Conservation (phyloP, 768 basidiomycete species). For the Sarcodon sp. region DNA sequence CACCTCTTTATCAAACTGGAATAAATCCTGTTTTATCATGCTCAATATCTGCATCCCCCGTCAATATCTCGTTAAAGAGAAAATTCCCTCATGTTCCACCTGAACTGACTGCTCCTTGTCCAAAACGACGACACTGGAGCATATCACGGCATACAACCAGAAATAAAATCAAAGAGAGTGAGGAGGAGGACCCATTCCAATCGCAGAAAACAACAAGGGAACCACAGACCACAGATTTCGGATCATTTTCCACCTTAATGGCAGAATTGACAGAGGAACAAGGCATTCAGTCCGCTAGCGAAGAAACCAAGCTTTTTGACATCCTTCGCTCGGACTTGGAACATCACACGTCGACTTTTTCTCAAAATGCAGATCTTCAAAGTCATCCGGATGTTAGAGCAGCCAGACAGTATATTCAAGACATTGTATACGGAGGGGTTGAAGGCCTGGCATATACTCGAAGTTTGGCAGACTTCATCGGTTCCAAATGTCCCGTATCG, state of each 20-base stretch:
- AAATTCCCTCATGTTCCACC: slow-evolving; percentile 6
- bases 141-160: slow-evolving; percentile 39
- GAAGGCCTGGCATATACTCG: slow-evolving; percentile 68
- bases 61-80: slow-evolving; percentile 11
- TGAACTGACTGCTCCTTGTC: slow-evolving; percentile 2
- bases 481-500: slow-evolving; percentile 12
- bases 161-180: slow-evolving; percentile 38
- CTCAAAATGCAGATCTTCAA: neutral
- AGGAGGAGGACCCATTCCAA: slow-evolving; percentile 22
- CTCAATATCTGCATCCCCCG: slow-evolving; percentile 14
- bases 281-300: slow-evolving; percentile 6
- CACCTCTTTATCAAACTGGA: slow-evolving; percentile 38
- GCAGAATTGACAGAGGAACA: slow-evolving; percentile 20
- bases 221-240: slow-evolving; percentile 44
- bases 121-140: slow-evolving; percentile 46
- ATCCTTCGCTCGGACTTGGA: slow-evolving; percentile 11
- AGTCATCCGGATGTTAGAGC: slow-evolving; percentile 20
- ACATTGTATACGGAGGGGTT: slow-evolving; percentile 70
- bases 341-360: neutral
- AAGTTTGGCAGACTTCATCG: slow-evolving; percentile 64
- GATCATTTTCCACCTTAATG: slow-evolving; percentile 41
- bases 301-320: slow-evolving; percentile 8
- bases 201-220: slow-evolving; percentile 39
- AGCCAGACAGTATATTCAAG: slow-evolving; percentile 46
- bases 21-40: slow-evolving; percentile 4